phyloP scores from a whole-genome alignment of 352 stramenopile species.

The Globisporangium takayamanum region DNA sequence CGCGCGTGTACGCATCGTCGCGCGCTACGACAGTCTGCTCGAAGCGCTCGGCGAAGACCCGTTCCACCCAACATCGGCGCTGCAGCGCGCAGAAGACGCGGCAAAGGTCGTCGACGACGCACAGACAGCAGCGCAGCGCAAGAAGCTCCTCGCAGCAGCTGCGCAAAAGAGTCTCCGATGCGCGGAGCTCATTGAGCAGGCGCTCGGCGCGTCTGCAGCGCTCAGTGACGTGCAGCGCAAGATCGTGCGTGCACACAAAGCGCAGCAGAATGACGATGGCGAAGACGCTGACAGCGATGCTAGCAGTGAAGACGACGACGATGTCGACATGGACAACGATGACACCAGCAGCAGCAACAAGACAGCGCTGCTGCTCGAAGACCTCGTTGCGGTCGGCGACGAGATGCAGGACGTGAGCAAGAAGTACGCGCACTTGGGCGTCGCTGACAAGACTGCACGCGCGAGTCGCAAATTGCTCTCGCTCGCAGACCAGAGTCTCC shows the following conservation, averaged over 20 bases:
- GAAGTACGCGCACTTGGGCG: constrained; percentile 39
- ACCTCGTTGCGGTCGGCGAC: constrained; percentile 46
- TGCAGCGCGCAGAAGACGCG: constrained; percentile 32
- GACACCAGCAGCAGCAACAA: constrained; percentile 23
- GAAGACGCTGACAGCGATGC: constrained; percentile 17
- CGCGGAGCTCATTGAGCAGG: constrained; percentile 72
- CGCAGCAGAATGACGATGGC: constrained; percentile 12
- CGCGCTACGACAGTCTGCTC: constrained; percentile 60
- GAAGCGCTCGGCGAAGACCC: constrained; percentile 49
- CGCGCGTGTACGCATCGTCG: constrained; percentile 16
- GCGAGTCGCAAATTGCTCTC: constrained; percentile 51
- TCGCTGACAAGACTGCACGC: constrained; percentile 39
- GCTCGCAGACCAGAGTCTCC: constrained; percentile 40
- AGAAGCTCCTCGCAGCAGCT: constrained; percentile 30
- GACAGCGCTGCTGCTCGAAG: constrained; percentile 48
- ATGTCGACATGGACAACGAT: constrained; percentile 19
- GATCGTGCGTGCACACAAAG: constrained; percentile 22
- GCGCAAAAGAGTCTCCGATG: constrained; percentile 61
- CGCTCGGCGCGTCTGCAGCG: constrained; percentile 36
- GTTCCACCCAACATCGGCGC: constrained; percentile 25
- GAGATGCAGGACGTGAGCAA: constrained; percentile 41
- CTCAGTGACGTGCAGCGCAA: constrained; percentile 47
- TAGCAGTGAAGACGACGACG: constrained; percentile 17
- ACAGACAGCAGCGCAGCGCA: constrained; percentile 21
- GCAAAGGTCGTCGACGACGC: constrained; percentile 19